A percentile compares a stretch with the other conserved stretches of the same genome.
phyloP scores from a whole-genome alignment of 2,329 filamentous ascomycete genomes.

The Colletotrichum destructivum region DNA sequence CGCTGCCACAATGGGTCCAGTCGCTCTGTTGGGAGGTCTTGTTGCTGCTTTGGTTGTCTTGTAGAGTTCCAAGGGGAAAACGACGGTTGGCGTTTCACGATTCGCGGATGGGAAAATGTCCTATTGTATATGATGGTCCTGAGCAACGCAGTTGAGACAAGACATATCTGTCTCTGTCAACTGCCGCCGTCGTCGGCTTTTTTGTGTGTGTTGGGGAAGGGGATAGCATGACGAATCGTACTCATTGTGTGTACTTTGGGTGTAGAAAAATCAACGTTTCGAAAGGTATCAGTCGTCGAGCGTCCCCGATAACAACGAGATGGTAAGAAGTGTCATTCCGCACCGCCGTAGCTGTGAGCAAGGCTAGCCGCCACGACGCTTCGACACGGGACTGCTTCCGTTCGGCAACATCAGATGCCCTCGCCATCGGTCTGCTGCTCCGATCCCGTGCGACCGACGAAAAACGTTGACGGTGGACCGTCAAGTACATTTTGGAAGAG shows the following conservation, averaged over 20 bases:
- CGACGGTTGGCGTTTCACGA: neutral
- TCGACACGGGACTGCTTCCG: neutral
- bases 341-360: neutral
- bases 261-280: neutral
- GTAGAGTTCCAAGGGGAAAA: neutral
- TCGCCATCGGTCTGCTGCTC: neutral
- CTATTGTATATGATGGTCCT: neutral
- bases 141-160: neutral
- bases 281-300: neutral
- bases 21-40: conserved; percentile 37
- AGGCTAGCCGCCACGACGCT: too few relatives aligned
- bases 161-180: neutral
- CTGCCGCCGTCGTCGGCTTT: neutral
- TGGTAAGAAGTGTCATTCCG: too few relatives aligned
- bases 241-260: neutral
- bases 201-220: neutral
- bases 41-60: conserved; percentile 35
- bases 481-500: neutral
- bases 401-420: conserved; percentile 1
- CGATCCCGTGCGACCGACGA: neutral
- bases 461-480: neutral
- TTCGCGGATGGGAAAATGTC: neutral
- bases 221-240: neutral
- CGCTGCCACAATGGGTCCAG: conserved; percentile 29
- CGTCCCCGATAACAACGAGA: neutral